These are phyloP conservation scores for Tricholoma terreum DNA, from an alignment of 768 basidiomycete species.

Conservation along the genomic window DNA sequence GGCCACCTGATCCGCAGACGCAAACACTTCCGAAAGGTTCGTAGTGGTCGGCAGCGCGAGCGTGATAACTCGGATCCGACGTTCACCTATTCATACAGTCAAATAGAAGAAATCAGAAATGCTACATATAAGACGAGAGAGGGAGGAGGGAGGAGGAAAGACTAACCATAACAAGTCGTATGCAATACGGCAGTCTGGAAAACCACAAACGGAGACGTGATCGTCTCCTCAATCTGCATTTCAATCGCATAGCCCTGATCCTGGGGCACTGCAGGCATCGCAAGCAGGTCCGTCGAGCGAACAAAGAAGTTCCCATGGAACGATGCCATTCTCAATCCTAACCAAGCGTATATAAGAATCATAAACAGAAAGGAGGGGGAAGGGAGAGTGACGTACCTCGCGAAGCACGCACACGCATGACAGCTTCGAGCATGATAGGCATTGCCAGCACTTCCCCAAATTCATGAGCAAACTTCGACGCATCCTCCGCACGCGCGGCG, in stretches of 20 bases:
- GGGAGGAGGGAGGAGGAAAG: neutral
- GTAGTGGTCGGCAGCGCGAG: constrained; percentile 84
- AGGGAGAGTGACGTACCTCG: constrained; percentile 52
- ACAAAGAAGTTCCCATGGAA: constrained; percentile 99
- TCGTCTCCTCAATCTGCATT: constrained; percentile 90
- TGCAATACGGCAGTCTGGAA: constrained; percentile 94
- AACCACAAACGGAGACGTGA: constrained; percentile 88
- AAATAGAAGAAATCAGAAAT: neutral
- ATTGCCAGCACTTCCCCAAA: constrained; percentile 91
- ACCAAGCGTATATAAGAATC: neutral
- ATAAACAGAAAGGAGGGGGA: neutral
- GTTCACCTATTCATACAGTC: constrained; percentile 48
- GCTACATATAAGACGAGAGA: no score
- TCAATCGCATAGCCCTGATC: constrained; percentile 97
- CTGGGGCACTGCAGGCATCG: constrained; percentile 94
- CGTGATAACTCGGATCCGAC: constrained; percentile 89
- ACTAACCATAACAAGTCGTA: constrained; percentile 83
- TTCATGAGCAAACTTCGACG: constrained; percentile 97
- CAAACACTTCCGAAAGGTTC: constrained; percentile 86
- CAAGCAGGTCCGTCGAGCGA: constrained; percentile 92
- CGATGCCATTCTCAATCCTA: constrained; percentile 90
- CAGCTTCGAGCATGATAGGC: constrained; percentile 94
- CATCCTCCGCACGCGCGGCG: constrained; percentile 90
- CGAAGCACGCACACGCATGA: constrained; percentile 98
- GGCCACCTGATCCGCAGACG: constrained; percentile 86